Percentiles rank a stretch among this genome's conserved stretches.
phyloP scores from a whole-genome alignment of 495 filamentous ascomycete species.

The Pseudevernia furfuracea region DNA sequence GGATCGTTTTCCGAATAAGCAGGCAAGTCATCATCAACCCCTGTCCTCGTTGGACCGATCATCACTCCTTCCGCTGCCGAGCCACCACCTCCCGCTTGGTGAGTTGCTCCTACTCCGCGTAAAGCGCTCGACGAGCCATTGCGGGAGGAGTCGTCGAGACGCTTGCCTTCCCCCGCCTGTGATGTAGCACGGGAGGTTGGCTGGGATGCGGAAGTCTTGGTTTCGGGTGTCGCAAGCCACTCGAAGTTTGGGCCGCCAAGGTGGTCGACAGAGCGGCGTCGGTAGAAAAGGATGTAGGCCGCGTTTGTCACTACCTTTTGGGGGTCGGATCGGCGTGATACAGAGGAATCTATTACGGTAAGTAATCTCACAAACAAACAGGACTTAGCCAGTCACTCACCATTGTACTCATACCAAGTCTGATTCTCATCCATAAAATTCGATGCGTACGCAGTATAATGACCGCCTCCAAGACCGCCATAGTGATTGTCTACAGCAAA shows the following conservation, averaged over 20 bases:
- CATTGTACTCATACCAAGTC: constrained; percentile 92
- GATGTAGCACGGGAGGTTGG: constrained; percentile 44
- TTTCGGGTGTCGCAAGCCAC: constrained; percentile 51
- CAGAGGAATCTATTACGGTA: constrained; percentile 56
- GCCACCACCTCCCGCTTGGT: constrained; percentile 59
- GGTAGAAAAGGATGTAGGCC: constrained; percentile 94
- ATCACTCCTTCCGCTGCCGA: constrained; percentile 17
- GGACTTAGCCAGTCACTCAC: constrained; percentile 42
- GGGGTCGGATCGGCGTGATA: constrained; percentile 46
- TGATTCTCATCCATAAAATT: constrained; percentile 67
- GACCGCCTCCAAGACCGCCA: constrained; percentile 83
- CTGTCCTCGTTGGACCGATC: constrained; percentile 17
- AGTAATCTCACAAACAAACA: not conserved
- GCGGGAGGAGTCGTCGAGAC: constrained; percentile 78
- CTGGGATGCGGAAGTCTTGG: constrained; percentile 40
- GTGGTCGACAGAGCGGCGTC: constrained; percentile 65
- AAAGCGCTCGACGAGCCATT: constrained; percentile 79
- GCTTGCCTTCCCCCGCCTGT: constrained; percentile 71
- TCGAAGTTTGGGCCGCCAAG: constrained; percentile 71
- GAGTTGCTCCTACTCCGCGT: constrained; percentile 67
- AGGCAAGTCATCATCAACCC: constrained; percentile 22
- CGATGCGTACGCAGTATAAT: constrained; percentile 90
- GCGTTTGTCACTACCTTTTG: constrained; percentile 53
- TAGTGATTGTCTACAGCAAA: constrained; percentile 94
- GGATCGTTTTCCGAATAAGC: constrained; percentile 27